These are phyloP conservation scores for Verticillium klebahnii DNA, from an alignment of 2,329 filamentous ascomycete genomes.

Conservation along the genomic window DNA sequence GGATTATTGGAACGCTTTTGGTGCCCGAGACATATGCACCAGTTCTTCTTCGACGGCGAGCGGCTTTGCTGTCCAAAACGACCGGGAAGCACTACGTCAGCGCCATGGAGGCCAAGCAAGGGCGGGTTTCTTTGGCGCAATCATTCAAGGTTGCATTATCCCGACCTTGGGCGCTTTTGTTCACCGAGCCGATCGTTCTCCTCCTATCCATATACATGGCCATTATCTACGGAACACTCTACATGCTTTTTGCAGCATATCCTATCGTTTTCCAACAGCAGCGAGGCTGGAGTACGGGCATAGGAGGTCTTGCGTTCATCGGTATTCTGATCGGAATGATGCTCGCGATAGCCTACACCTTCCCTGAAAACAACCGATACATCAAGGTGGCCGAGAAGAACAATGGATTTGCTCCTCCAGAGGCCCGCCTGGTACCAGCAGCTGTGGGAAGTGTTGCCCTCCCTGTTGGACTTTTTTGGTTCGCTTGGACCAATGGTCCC, in stretches of 20 bases:
- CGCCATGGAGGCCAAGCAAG: constrained; percentile 44
- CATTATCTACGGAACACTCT: constrained; percentile 53
- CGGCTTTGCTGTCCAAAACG: constrained; percentile 15
- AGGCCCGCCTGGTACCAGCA: constrained; percentile 49
- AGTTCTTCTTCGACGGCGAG: constrained; percentile 17
- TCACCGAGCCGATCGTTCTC: constrained; percentile 66
- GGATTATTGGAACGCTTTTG: constrained; percentile 41
- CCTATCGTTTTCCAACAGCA: constrained; percentile 61
- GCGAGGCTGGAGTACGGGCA: constrained; percentile 54
- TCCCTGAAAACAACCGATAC: constrained; percentile 41
- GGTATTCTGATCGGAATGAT: constrained; percentile 66
- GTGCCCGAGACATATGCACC: constrained; percentile 25
- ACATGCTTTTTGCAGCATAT: constrained; percentile 57
- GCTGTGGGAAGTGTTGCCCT: constrained; percentile 51
- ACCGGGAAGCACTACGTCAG: constrained; percentile 20
- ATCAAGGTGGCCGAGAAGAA: constrained; percentile 27
- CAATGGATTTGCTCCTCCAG: constrained; percentile 49
- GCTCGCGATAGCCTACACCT: constrained; percentile 43
- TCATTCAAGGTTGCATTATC: constrained; percentile 36
- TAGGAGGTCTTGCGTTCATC: constrained; percentile 62
- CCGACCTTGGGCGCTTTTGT: constrained; percentile 65
- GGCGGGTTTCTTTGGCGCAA: constrained; percentile 27
- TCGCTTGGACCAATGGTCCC: constrained; percentile 49
- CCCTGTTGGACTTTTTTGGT: constrained; percentile 52
- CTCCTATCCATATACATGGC: constrained; percentile 63